phyloP scores from a whole-genome alignment of 495 filamentous ascomycete genomes.

The Neurospora pannonica region DNA sequence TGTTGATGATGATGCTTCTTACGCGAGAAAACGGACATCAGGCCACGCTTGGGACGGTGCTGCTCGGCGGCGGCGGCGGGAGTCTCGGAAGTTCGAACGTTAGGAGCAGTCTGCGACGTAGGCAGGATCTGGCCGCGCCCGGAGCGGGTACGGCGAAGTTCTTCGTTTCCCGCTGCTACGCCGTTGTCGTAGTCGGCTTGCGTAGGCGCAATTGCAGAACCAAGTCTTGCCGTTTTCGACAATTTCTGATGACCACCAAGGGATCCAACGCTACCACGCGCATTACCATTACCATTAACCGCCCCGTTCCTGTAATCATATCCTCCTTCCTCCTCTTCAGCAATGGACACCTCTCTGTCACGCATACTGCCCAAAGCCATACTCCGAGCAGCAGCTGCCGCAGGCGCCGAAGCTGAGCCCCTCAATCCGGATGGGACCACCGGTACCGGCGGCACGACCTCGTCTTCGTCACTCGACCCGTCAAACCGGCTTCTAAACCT shows the following conservation, averaged over 20 bases:
- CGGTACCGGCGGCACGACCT: conserved; percentile 12
- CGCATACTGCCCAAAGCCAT: not conserved
- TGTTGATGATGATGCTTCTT: conserved; percentile 26
- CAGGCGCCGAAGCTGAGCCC: not conserved
- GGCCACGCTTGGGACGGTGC: conserved; percentile 19
- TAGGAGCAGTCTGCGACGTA: conserved; percentile 15
- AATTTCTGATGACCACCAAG: not conserved
- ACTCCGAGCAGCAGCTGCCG: not conserved
- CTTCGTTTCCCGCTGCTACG: not conserved
- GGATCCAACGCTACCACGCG: not conserved
- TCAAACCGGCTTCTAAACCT: conserved; percentile 63
- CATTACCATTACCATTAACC: not conserved
- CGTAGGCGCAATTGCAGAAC: not conserved
- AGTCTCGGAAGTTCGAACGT: not conserved
- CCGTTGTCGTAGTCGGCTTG: not conserved
- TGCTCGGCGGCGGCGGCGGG: not conserved
- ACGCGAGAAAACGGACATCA: conserved; percentile 38
- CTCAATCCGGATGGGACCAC: not conserved
- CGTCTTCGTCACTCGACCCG: conserved; percentile 74
- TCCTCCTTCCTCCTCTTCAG: not conserved
- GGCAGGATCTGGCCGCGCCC: conserved; percentile 22
- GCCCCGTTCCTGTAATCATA: not conserved
- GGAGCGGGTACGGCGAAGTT: conserved; percentile 24
- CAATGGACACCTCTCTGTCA: not conserved
- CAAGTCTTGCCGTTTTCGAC: not conserved